Evolutionary conservation across 2,329 filamentous ascomycete genomes (phyloP), one percentile per base, ranked within the genome.

Genomic region (Septoria linicola): DNA sequence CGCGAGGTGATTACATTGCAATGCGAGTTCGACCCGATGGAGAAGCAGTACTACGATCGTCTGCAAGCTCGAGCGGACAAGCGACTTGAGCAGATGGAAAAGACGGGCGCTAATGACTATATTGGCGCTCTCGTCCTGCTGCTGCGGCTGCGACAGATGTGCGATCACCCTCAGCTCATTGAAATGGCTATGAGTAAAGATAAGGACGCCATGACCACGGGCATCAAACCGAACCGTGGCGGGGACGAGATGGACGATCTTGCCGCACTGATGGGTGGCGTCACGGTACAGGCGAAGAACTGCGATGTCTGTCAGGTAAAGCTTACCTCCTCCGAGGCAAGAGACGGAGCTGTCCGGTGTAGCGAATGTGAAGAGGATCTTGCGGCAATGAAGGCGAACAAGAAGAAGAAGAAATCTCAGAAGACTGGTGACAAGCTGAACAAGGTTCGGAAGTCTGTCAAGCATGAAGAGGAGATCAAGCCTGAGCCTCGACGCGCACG

Each of bases 81-180:
- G 66, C 90, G 88, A 62, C 80, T 99, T 43, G 84, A 95, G 63
- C 82, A 84, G 67, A 91, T 96, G 84, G 59, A 64, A 40, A 82
- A 81, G 43, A 84, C 82, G 5, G 83, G 78, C 21, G 84, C 88
- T 65, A 75, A 91, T 46, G 95, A 90, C 73, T 97, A 97, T 67
- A 92, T 95, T 52, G 95, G 90, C 63, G 93, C 93, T 14, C 82
- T 99, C 65, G 91, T 96, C 10, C 75, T 99, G 54, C 80, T 99
- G n/a, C 75, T 99, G 49, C 85, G 93, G 32, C 76, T 99, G 54
- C 81, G 93, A 53, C 93, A 99, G 69, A 88, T 90, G 16, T 99
- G 93, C 70, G 96, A 99, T 65, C 93, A 99, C 67, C 90, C 91
- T 0, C 85, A 89, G 59, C 77, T 99, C 39, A 86, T 96, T 10